Evolutionary conservation across 805 yeast genomes (phyloP), one percentile per base, ranked within the genome.

Genomic region (Saturnispora galanensis): DNA sequence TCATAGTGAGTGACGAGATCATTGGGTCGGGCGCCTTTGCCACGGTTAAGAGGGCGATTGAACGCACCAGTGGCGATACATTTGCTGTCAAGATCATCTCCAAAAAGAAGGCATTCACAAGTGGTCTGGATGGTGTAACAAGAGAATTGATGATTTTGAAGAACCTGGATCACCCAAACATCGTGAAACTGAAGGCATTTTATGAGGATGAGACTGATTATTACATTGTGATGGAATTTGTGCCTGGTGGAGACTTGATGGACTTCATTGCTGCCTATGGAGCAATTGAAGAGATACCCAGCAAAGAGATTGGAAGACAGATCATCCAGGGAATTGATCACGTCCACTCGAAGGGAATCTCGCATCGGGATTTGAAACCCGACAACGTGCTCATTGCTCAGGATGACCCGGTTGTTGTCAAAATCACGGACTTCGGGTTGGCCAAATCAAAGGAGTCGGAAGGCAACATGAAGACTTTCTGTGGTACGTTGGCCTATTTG

Each of bases 1-100:
- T 81, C 62, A 82, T 85, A 11, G 77, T 90, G 16, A 76, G 81
- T 47, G 85, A 82, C 58, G 95, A 84, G 56, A 80, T 85, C 12
- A 84, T 90, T 1, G 98, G 98, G 1, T 93, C 87, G 55, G 98
- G 98, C n/a, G 97, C 97, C 9, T 90, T 90, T 71, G 97, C 97
- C 5, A 84, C 89, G 1, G 98, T 93, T 28, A 82, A 87, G 52
- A 86, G 86, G 58, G 96, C 94, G 4, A 78, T 89, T 1, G 93
- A 88, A 56, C 73, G 97, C 49, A 64, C 76, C 6, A 79, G 95
- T 0, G 97, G 97, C 11, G 78, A 80, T 52, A 76, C 90, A 5
- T 88, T 69, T 61, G 98, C 98, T 0, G 95, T 86, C 13, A 93
- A 93, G 58, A 87, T 93, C 48, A 89, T 93, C 32, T 79, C 82